Evolutionary conservation across 2,329 filamentous ascomycete genomes (phyloP).

Genomic region (Tolypocladium capitatum): DNA sequence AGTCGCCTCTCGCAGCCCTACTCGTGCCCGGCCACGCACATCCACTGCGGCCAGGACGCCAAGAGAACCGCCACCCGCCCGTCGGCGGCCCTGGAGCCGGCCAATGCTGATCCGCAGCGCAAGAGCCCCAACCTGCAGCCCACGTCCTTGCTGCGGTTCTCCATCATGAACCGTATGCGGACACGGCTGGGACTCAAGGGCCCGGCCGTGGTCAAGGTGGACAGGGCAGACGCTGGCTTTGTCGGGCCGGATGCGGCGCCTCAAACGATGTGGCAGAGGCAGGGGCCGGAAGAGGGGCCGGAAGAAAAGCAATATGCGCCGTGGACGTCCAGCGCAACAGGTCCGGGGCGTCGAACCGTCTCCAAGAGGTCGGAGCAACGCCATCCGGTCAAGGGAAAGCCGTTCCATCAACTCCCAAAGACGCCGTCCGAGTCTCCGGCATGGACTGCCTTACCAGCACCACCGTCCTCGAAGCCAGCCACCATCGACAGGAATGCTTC

Average conservation of each 20-base stretch:
- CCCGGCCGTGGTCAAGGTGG: neutral
- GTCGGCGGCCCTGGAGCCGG: conserved; percentile 23
- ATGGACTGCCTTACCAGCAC: neutral
- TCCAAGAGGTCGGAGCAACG: neutral
- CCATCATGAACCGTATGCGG: conserved; percentile 50
- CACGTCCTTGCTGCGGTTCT: conserved; percentile 46
- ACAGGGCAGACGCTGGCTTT: neutral
- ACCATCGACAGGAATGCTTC: neutral
- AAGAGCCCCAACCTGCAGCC: conserved; percentile 31
- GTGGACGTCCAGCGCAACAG: neutral
- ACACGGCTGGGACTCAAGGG: conserved; percentile 22
- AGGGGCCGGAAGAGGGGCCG: neutral
- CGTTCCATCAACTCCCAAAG: neutral
- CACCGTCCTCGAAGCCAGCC: neutral
- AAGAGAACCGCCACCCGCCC: conserved; percentile 16
- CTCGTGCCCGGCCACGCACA: conserved; percentile 56
- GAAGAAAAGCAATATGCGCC: neutral
- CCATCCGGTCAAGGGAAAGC: neutral
- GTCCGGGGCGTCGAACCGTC: neutral
- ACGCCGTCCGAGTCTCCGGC: neutral
- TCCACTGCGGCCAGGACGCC: conserved; percentile 36
- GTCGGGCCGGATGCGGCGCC: neutral
- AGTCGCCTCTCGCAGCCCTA: conserved; percentile 58
- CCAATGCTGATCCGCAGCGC: conserved; percentile 15
- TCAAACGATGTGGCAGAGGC: neutral